Conservation (phyloP, 768 basidiomycete genomes). For the Boletus tomentosulus region DNA sequence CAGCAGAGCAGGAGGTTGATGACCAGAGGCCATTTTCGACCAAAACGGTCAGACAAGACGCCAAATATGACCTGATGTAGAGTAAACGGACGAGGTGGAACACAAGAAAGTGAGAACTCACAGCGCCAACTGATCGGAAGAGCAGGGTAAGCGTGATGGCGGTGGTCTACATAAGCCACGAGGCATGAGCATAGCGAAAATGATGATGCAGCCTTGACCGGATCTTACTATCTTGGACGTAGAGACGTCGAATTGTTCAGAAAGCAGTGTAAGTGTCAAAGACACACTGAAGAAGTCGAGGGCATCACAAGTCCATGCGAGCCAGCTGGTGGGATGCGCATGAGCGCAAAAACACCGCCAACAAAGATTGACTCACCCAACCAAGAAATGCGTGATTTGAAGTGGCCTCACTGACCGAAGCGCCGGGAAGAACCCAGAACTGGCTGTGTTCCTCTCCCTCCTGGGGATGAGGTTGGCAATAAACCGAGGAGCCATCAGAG, state of each 20-base stretch:
- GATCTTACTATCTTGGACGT: constrained; percentile 42
- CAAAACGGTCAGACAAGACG: constrained; percentile 81
- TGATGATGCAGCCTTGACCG: neutral
- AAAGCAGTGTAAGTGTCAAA: constrained; percentile 47
- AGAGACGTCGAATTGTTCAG: constrained; percentile 42
- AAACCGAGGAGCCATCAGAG: constrained; percentile 31
- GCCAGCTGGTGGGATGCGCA: constrained; percentile 45
- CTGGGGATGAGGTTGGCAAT: constrained; percentile 46
- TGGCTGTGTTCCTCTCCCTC: constrained; percentile 35
- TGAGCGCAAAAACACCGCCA: neutral
- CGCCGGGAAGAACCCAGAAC: constrained; percentile 39
- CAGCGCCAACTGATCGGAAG: constrained; percentile 80
- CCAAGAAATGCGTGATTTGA: constrained; percentile 57
- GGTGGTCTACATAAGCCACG: constrained; percentile 45
- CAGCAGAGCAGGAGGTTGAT: constrained; percentile 67
- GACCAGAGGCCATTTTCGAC: constrained; percentile 92
- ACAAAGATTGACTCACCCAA: constrained; percentile 38
- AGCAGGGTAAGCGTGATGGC: constrained; percentile 90
- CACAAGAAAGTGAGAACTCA: constrained; percentile 19
- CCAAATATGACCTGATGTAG: constrained; percentile 61
- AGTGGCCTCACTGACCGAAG: constrained; percentile 43
- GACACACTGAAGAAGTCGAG: constrained; percentile 84
- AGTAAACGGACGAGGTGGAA: neutral
- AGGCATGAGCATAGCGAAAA: neutral
- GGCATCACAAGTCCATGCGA: constrained; percentile 85